Evolutionary conservation across 495 filamentous ascomycete genomes (phyloP), one percentile per base, ranked within the genome.

Genomic region (Umbilicaria muhlenbergii): DNA sequence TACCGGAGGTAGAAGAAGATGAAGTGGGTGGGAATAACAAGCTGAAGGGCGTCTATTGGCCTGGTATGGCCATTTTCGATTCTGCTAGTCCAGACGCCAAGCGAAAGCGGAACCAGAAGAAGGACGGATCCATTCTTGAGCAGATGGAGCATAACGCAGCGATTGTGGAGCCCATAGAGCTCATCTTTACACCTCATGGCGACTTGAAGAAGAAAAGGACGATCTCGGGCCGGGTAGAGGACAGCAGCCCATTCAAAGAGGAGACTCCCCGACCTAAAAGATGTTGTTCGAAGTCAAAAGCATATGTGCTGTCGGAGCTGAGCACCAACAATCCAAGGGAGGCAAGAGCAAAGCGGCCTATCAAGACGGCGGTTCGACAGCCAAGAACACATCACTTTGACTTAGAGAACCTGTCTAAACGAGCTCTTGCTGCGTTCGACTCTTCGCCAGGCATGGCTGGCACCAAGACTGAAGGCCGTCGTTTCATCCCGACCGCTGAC

Each of bases 21-120:
- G 6, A 28, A 28, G 24, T 28, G 24, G 24, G 24, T 6, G 24
- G 24, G 8, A 28, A 28, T 8, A 28, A 8, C 24, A 28, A 28
- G 8, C 64, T 94, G 46, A 94, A 93, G 58, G 87, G 87, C 0
- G 60, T 83, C 7, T 56, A 73, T 38, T 92, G 75, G 69, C 82
- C 82, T 3, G 87, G 87, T 8, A 94, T 94, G 87, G 75, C 79
- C 42, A 61, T 89, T 15, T 93, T 92, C 52, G 87, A 94, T 55
- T 80, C 86, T 11, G 87, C 87, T 7, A 84, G 76, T 1, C 67
- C 75, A 42, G 73, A 81, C 38, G 81, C 81, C 67, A 79, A 79
- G 53, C 75, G 81, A 33, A 83, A 74, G 61, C 75, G 87, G 34
- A 94, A 94, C 54, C 87, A 94, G 58, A 81, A 81, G 48, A 94